These are phyloP conservation scores for Skeletonema marinoi DNA, from an alignment of 108 stramenopile genomes.

Conservation along the genomic window DNA sequence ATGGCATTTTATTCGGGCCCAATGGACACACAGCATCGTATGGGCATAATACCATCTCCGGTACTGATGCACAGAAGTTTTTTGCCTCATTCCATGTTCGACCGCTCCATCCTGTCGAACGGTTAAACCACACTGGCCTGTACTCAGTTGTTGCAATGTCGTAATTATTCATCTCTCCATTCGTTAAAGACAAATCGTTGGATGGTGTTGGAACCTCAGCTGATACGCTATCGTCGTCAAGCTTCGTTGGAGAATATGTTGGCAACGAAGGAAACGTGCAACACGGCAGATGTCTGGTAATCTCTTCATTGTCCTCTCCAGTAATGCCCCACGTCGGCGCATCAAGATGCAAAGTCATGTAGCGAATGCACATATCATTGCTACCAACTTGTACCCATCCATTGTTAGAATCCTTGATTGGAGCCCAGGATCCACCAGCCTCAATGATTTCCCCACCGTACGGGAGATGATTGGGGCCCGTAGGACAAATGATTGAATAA, in stretches of 20 bases:
- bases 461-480: conserved; percentile 15
- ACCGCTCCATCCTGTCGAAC: conserved; percentile 19
- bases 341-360: conserved; percentile 16
- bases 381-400: conserved; percentile 30
- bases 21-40: conserved; percentile 14
- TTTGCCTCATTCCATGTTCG: conserved; percentile 3
- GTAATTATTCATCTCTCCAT: neutral
- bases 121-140: conserved; percentile 1
- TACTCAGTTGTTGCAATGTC: neutral
- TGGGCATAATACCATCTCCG: neutral
- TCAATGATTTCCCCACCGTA: conserved; percentile 17
- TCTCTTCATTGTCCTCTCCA: conserved; percentile 32
- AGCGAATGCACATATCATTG: conserved; percentile 16
- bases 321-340: conserved; percentile 28
- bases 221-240: neutral
- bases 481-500: conserved; percentile 30
- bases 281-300: conserved; percentile 28
- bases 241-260: neutral
- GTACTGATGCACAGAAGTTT: conserved; percentile 17
- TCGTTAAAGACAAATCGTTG: neutral
- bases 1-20: neutral
- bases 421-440: conserved; percentile 11
- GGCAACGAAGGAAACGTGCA: neutral
- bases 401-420: conserved; percentile 24
- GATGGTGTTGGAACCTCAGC: neutral